Percentiles rank a stretch among this genome's conserved stretches.
These are phyloP conservation scores for Fraxinus sp. DNA, from an alignment of 305 asterid species.

Conservation along the genomic window DNA sequence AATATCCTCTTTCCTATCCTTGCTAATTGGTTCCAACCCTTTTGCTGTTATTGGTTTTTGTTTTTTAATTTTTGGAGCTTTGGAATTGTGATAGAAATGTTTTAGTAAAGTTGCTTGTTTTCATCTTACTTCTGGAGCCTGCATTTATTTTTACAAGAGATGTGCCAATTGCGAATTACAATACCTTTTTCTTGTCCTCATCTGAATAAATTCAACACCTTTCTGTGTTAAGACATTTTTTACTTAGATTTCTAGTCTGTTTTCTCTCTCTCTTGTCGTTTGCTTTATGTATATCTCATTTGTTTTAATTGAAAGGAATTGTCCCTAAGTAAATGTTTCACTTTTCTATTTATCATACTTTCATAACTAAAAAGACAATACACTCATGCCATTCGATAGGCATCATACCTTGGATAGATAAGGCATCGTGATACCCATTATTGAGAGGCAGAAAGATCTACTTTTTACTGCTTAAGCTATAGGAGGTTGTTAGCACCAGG, in stretches of 20 bases:
- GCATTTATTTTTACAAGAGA: background rate
- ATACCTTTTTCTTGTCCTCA: background rate
- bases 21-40: background rate
- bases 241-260: background rate
- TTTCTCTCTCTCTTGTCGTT: background rate
- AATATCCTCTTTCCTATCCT: background rate
- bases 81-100: background rate
- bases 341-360: background rate
- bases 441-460: background rate
- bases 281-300: constrained; percentile 9
- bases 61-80: background rate
- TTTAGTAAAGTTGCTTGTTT: background rate
- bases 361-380: background rate
- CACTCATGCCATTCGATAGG: background rate
- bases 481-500: background rate
- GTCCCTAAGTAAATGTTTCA: background rate
- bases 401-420: background rate
- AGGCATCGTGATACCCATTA: background rate
- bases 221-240: background rate
- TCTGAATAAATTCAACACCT: background rate
- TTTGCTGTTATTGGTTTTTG: background rate
- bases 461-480: background rate
- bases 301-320: constrained; percentile 2
- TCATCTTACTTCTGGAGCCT: background rate
- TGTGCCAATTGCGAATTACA: background rate